Base-by-base conservation (phyloP, 257 asterid species). In the Voacanga thouarsii region DNA sequence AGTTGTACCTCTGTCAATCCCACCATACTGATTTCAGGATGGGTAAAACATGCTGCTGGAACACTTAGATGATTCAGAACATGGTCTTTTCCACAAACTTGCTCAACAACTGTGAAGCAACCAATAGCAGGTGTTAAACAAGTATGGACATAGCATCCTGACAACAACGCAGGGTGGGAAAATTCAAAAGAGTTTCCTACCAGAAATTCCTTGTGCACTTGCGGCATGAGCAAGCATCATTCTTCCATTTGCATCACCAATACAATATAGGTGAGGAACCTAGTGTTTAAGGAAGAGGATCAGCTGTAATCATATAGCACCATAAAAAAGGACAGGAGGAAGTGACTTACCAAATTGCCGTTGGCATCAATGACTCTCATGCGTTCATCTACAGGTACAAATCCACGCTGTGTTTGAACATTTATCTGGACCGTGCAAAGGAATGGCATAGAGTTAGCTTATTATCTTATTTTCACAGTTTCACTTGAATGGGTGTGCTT, bases 201-300 rank as follows among this genome's bases (percentile, higher is more conserved):
- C 95, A 67, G 92, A 89, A 79, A 88, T 96, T 88, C 99, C 98
- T 88, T 96, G 99, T 43, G 99, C 99, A 82, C 97, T 96, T 86
- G 99, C 97, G 64, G 98, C 99, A 82, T 96, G 99, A 77, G 99
- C 99, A 81, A 93, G 97, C 99, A 96, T 96, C 99, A 96, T 78
- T 87, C 89, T 96, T 56, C 99, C 99, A 88, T 93, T 93, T 82
- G 99, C 99, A 89, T 96, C 99, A 82, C 98, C 98, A 76, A 96
- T 93, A 89, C 99, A 96, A 84, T 90, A 96, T 84, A 96, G 84
- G 81, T 93, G 94, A 70, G 98, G 98, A 81, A 96, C 98, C 99
- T 96, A 85, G 82, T 55, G 77, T 71, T 66, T 45, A 77, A 30
- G 30, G 24, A 45, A 30, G 69, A 51, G 19, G 63, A 82, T 75